Evolutionary conservation across 2,329 filamentous ascomycete species (phyloP), one percentile per base, ranked within the genome.

Genomic region (Magnaporthiopsis rhizophila): DNA sequence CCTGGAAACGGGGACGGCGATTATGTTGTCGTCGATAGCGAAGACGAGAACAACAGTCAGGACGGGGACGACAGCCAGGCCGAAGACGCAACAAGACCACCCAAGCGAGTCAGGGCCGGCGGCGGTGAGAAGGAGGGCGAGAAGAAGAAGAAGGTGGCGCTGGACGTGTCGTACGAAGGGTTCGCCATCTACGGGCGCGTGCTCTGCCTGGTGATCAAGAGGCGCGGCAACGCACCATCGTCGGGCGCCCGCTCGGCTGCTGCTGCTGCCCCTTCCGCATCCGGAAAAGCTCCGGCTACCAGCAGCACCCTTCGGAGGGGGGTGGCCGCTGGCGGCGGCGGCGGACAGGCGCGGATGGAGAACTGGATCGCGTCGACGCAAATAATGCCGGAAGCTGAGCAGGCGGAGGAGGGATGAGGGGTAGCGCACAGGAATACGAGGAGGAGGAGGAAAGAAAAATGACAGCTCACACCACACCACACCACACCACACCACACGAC

Each of bases 141-240:
- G 65, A 90, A 96, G 72, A 96, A 97, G 78, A 97, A 99, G 80
- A 98, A 97, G 75, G 78, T 96, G 70, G 86, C 84, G 26, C 85
- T 97, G 79, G 88, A 89, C 67, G 95, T 94, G 32, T 88, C 87
- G 18, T 99, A 98, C 76, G 92, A 98, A 71, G 94, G 95, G 11
- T 98, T 98, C 77, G 91, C 89, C 70, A 97, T 99, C 72, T 96
- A 97, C 77, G 92, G 95, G 13, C 89, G 92, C 69, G 92, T 97
- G 60, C 80, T 99, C 32, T 98, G 93, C 75, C 82, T 99, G 65
- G 89, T 99, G 11, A 88, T 99, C 71, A 88, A 87, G 75, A 90
- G 89, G 73, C 87, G 89, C 66, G 89, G 71, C 30, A 32, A 36
- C 28, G 56, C 21, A 38, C 32, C 50, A 32, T 12, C 12, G 26